A percentile compares a stretch with the other conserved stretches of the same genome.
These are phyloP conservation scores for Phytophthora sp. DNA, from an alignment of 352 stramenopile genomes.

Conservation along the genomic window DNA sequence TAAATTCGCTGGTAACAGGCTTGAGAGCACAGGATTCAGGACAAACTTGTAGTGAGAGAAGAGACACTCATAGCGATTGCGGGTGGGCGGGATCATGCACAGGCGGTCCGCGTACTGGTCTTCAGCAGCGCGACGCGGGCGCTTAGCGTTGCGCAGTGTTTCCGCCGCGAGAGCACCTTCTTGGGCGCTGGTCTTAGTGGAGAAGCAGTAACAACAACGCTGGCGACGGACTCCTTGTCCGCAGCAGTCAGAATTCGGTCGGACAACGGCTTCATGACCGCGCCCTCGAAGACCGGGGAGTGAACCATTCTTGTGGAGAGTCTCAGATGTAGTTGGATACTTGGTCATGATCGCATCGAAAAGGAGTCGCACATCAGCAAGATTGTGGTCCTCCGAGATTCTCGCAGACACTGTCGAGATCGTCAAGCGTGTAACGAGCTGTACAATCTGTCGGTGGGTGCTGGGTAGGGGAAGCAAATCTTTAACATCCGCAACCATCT, in stretches of 20 bases:
- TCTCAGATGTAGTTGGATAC: neutral
- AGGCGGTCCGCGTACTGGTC: neutral
- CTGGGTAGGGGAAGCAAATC: slow-evolving; percentile 2
- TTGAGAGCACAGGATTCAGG: neutral
- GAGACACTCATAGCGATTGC: slow-evolving; percentile 7
- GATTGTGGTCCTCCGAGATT: neutral
- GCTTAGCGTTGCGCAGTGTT: neutral
- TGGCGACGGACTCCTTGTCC: neutral
- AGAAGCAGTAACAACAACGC: neutral
- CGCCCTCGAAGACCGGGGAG: slow-evolving; percentile 5
- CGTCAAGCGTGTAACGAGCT: neutral
- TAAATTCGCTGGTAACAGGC: slow-evolving; percentile 6
- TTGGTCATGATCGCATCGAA: slow-evolving; percentile 12
- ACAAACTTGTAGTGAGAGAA: slow-evolving; percentile 19
- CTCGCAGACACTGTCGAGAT: slow-evolving; percentile 2
- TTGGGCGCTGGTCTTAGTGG: neutral
- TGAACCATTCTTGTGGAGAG: neutral
- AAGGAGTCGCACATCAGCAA: neutral
- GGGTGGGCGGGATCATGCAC: neutral
- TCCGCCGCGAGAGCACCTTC: slow-evolving; percentile 5
- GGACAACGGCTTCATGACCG: neutral
- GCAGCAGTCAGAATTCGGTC: neutral
- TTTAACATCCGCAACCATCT: slow-evolving; percentile 10
- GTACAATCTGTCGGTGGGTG: slow-evolving; percentile 6
- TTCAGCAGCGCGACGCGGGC: neutral